phyloP scores from a whole-genome alignment of 2,329 filamentous ascomycete species.

The Tolypocladium tundrense region DNA sequence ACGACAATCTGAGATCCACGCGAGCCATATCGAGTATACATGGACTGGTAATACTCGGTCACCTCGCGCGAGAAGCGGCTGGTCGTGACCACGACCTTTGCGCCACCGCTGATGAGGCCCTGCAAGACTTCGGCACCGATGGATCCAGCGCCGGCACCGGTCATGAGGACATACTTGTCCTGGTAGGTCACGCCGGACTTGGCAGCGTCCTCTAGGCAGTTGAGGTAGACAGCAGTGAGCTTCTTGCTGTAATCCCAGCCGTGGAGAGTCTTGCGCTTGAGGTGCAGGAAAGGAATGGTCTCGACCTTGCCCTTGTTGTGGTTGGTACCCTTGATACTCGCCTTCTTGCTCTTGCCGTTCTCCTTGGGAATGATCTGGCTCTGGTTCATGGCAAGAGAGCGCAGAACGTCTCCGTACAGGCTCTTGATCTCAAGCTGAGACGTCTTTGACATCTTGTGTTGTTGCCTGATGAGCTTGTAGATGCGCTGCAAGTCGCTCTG shows the following conservation, averaged over 20 bases:
- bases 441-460: conserved; percentile 94
- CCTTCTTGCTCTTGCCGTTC: conserved; percentile 55
- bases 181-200: conserved; percentile 81
- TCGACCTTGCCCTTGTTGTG: conserved; percentile 82
- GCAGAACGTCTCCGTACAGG: conserved; percentile 87
- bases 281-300: conserved; percentile 93
- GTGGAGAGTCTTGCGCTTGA: conserved; percentile 87
- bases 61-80: conserved; percentile 94
- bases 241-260: conserved; percentile 99
- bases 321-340: conserved; percentile 38
- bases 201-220: conserved; percentile 83
- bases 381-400: conserved; percentile 94
- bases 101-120: conserved; percentile 90
- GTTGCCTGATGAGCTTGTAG: conserved; percentile 97
- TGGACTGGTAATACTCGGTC: conserved; percentile 97
- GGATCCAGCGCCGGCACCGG: conserved; percentile 91
- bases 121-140: conserved; percentile 96
- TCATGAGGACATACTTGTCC: conserved; percentile 96
- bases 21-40: conserved; percentile 91
- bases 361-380: conserved; percentile 91
- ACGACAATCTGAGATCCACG: conserved; percentile 94
- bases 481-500: conserved; percentile 91
- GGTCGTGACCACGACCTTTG: conserved; percentile 93
- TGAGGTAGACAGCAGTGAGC: conserved; percentile 84
- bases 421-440: conserved; percentile 95